phyloP scores from a whole-genome alignment of 768 basidiomycete species.

The Thelephora ganbajun region DNA sequence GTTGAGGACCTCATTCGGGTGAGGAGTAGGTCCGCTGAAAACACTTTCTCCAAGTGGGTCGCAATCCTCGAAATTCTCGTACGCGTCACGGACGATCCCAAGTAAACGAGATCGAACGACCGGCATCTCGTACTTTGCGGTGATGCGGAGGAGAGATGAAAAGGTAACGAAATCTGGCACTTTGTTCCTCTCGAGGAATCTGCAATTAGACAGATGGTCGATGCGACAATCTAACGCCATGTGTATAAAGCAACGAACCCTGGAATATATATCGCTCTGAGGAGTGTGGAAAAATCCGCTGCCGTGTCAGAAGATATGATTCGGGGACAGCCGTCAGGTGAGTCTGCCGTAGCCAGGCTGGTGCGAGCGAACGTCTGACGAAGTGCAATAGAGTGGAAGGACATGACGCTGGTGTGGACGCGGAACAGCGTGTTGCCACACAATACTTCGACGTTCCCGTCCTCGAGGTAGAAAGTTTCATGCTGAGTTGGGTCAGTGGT shows the following conservation, averaged over 20 bases:
- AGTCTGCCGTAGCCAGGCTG: not conserved
- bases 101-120: no score
- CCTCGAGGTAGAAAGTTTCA: not conserved
- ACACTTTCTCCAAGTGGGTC: no score
- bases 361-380: not conserved
- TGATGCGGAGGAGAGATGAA: no score
- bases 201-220: no score
- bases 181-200: no score
- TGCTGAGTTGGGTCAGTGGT: not conserved
- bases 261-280: not conserved
- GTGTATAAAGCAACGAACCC: not conserved
- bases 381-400: not conserved
- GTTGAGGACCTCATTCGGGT: no score
- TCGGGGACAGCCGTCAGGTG: not conserved
- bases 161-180: no score
- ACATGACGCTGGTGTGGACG: not conserved
- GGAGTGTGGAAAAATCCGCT: not conserved
- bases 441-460: not conserved
- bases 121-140: no score
- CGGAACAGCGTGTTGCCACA: not conserved
- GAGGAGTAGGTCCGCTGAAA: no score
- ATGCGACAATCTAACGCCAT: not conserved
- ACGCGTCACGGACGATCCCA: no score
- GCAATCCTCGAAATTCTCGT: no score
- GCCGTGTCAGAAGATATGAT: not conserved